Evolutionary conservation across 164 flowering plant genomes (phyloP), one percentile per base, ranked within the genome.

Genomic region (Santalum album): DNA sequence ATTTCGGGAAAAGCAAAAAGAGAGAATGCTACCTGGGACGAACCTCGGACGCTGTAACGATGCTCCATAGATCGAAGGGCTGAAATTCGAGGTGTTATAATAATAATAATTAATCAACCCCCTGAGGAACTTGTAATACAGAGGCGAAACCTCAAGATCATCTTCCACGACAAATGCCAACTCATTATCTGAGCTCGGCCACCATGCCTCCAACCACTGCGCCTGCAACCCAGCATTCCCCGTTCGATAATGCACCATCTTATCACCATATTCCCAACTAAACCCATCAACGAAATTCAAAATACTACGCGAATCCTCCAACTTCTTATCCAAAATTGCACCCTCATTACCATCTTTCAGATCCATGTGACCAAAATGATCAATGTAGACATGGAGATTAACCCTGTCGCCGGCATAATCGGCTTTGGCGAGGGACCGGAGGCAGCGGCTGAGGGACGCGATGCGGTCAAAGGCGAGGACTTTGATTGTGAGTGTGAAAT

Each of bases 151-250:
- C 77, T 92, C 90, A 71, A 92, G 70, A 75, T 92, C 98, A 64
- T 92, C 98, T 63, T 92, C 96, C 40, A 92, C 96, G 21, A 92
- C 81, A 51, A 92, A 92, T 0, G 78, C 96, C 61, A 92, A 92
- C 69, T 92, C 98, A 20, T 87, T 63, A 40, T 84, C 91, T 1
- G 83, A 77, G 20, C 68, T 56, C 9, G 98, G 96, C 96, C 96
- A 92, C 96, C 99, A 92, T 0, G 96, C 82, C 72, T 92, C 96
- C 50, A 92, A 55, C 99, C 99, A 92, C 80, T 92, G 99, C 17
- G 86, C 89, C 74, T 92, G 99, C 71, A 92, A 68, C 0, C 99
- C 96, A 5, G 63, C 96, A 62, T 92, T 92, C 45, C 51, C 68
- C 7, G 91, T 84, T 71, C 99, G 55, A 55, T 80, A 89, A 66